Evolutionary conservation across 129 eudicot genomes (phyloP).

Genomic region (Saussurea involucrata): DNA sequence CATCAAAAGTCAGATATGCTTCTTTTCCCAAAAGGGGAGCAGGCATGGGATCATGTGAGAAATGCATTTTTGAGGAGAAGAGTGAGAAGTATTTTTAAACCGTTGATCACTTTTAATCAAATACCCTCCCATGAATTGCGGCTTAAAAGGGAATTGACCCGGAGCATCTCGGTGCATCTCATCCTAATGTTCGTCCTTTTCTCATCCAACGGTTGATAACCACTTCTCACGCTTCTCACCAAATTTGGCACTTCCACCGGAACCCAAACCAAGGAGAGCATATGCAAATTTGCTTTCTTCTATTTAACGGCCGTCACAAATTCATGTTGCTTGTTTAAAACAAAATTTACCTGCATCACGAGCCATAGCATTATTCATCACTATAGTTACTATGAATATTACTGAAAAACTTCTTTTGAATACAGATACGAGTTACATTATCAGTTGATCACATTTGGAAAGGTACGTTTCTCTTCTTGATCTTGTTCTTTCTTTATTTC

Average conservation of each 20-base stretch:
- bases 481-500: background rate
- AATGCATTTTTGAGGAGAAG: no score
- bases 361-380: slow-evolving; percentile 1
- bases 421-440: slow-evolving; percentile 74
- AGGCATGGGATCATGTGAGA: no score
- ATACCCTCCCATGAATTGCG: no score
- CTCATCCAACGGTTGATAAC: no score
- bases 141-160: no score
- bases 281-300: background rate
- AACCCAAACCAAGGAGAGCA: no score
- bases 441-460: slow-evolving; percentile 76
- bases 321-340: background rate
- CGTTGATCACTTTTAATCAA: no score
- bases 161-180: no score
- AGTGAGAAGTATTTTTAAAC: no score
- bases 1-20: background rate
- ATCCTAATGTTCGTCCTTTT: no score
- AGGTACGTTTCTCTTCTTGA: slow-evolving; percentile 38
- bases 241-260: no score
- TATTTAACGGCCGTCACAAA: background rate
- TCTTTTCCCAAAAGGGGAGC: background rate
- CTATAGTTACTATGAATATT: background rate
- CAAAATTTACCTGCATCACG: background rate
- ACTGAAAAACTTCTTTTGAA: background rate
- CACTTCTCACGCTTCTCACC: no score